These are phyloP conservation scores for Apiospora sp. DNA, from an alignment of 2,329 filamentous ascomycete species.

Conservation along the genomic window DNA sequence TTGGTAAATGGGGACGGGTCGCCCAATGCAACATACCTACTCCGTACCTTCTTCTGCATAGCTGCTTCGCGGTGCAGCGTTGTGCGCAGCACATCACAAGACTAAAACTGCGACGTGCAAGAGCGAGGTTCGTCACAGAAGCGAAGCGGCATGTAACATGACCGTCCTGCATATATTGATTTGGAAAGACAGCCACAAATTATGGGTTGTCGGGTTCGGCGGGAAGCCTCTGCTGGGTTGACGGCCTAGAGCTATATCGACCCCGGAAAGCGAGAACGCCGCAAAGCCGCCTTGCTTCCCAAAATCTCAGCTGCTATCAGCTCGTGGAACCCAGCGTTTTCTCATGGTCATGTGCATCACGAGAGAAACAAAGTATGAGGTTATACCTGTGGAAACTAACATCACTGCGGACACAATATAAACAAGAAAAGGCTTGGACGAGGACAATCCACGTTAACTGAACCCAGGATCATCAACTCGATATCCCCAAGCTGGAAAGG, in stretches of 20 bases:
- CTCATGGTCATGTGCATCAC: not conserved
- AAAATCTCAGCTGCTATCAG: not conserved
- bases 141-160: not conserved
- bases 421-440: not conserved
- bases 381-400: not conserved
- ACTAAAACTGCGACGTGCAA: not conserved
- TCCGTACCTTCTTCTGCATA: not conserved
- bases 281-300: not conserved
- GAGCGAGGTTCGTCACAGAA: not conserved
- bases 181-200: not conserved
- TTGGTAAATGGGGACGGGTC: slow-evolving; percentile 1
- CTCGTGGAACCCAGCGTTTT: not conserved
- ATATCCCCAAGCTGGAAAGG: not conserved
- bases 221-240: not conserved
- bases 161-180: slow-evolving; percentile 9
- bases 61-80: not conserved
- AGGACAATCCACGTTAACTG: not conserved
- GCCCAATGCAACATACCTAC: not conserved
- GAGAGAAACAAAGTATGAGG: not conserved
- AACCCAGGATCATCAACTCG: not conserved
- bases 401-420: not conserved
- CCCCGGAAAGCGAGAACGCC: not conserved
- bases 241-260: not conserved
- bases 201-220: not conserved
- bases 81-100: not conserved